These are phyloP conservation scores for Agrocybe pediades DNA, from an alignment of 768 basidiomycete species.

Conservation along the genomic window DNA sequence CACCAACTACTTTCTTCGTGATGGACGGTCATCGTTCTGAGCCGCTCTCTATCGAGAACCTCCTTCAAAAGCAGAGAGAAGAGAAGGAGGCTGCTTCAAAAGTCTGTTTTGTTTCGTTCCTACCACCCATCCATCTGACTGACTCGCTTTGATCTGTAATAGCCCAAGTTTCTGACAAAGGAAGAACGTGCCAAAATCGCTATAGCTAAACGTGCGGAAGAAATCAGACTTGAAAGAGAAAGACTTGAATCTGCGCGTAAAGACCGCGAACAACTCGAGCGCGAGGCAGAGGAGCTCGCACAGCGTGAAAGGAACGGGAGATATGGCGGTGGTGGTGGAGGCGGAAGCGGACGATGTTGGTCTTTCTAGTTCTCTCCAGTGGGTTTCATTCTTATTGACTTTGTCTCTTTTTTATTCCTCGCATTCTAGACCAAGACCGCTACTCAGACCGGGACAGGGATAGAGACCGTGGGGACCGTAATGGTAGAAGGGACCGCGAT, in stretches of 20 bases:
- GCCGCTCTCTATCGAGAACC: constrained; percentile 86
- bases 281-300: constrained; percentile 69
- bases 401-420: constrained; percentile 13
- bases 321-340: constrained; percentile 43
- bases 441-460: constrained; percentile 51
- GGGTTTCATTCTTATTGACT: constrained; percentile 18
- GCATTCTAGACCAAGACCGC: constrained; percentile 9
- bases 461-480: constrained; percentile 33
- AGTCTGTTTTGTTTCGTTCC: constrained; percentile 40
- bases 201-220: constrained; percentile 82
- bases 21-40: constrained; percentile 56
- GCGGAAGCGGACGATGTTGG: constrained; percentile 43
- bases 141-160: constrained; percentile 13
- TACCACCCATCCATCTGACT: neutral
- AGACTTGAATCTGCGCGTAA: constrained; percentile 59
- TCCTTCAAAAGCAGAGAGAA: constrained; percentile 83
- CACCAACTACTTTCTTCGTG: constrained; percentile 14
- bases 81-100: constrained; percentile 92
- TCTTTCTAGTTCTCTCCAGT: constrained; percentile 21
- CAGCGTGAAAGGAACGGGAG: constrained; percentile 47
- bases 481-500: constrained; percentile 44
- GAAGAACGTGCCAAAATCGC: constrained; percentile 90
- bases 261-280: constrained; percentile 75
- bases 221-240: constrained; percentile 74
- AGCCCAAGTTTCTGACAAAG: constrained; percentile 95